phyloP scores from a whole-genome alignment of 2,329 filamentous ascomycete genomes.

The Trichothecium sympodiale region DNA sequence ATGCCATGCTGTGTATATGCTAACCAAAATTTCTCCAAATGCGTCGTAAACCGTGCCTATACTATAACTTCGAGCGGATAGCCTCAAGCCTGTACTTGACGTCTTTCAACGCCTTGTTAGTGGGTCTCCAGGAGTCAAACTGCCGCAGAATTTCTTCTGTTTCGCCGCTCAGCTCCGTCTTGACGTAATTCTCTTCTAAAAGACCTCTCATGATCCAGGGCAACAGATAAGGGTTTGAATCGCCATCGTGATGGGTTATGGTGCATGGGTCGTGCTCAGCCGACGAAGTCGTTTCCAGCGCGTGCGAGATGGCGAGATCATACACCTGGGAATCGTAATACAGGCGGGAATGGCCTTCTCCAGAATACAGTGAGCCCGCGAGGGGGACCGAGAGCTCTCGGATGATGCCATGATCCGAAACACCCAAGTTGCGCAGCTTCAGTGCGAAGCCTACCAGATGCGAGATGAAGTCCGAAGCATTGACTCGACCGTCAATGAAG shows the following conservation, averaged over 20 bases:
- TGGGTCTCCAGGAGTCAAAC: constrained; percentile 90
- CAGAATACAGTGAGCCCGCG: constrained; percentile 81
- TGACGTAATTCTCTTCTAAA: constrained; percentile 84
- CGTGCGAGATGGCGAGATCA: constrained; percentile 61
- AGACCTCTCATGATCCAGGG: constrained; percentile 94
- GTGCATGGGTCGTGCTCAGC: constrained; percentile 10
- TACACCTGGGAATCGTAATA: constrained; percentile 88
- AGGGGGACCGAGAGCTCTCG: constrained; percentile 80
- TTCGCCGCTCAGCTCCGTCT: constrained; percentile 66
- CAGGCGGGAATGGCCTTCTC: constrained; percentile 85
- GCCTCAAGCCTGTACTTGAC: constrained; percentile 91
- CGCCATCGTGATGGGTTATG: constrained; percentile 7
- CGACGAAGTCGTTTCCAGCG: constrained; percentile 50
- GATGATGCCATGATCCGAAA: constrained; percentile 87
- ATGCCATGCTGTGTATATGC: not conserved
- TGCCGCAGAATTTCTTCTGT: constrained; percentile 68
- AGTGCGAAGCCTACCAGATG: constrained; percentile 88
- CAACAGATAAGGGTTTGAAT: constrained; percentile 73
- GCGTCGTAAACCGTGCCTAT: no score
- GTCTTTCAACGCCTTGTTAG: constrained; percentile 84
- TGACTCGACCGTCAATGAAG: constrained; percentile 86
- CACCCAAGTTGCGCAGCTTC: constrained; percentile 85
- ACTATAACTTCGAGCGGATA: constrained; percentile 71
- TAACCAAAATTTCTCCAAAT: not conserved
- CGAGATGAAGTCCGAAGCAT: constrained; percentile 87